Percentiles rank a stretch among this genome's conserved stretches.
Evolutionary conservation across 2,329 filamentous ascomycete genomes (phyloP).

Genomic region (Neofusicoccum umdonicola): DNA sequence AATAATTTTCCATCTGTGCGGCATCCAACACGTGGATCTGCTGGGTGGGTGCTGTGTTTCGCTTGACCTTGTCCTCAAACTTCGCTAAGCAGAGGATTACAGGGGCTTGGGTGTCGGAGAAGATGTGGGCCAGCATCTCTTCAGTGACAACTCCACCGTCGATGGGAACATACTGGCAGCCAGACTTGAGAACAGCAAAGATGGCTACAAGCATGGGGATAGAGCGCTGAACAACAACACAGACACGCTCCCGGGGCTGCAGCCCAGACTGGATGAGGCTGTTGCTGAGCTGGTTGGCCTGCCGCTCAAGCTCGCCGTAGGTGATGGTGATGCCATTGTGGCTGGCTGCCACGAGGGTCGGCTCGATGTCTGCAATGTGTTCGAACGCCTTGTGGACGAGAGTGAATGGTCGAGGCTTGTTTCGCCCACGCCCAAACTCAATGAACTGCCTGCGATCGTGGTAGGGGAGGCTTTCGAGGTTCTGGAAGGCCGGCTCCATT

Average conservation of each 20-base stretch:
- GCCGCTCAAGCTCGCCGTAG: not conserved
- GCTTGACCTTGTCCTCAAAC: slow-evolving; percentile 29
- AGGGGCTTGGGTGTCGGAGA: slow-evolving; percentile 46
- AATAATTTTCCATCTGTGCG: slow-evolving; percentile 19
- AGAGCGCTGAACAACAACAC: slow-evolving; percentile 38
- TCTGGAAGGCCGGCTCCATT: slow-evolving; percentile 5
- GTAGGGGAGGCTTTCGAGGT: not conserved
- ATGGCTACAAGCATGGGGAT: slow-evolving; percentile 35
- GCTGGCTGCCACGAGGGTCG: not conserved
- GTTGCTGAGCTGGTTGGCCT: not conserved
- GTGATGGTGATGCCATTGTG: not conserved
- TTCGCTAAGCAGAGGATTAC: slow-evolving; percentile 49
- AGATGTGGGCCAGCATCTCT: slow-evolving; percentile 44
- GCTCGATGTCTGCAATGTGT: not conserved
- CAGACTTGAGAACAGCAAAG: slow-evolving; percentile 36
- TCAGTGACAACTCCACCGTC: not conserved
- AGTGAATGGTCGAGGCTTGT: not conserved
- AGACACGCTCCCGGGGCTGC: slow-evolving; percentile 20
- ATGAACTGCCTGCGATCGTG: not conserved
- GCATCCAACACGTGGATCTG: not conserved
- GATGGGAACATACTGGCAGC: slow-evolving; percentile 18
- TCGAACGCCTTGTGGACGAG: slow-evolving; percentile 6
- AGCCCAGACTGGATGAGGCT: not conserved
- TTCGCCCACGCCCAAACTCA: not conserved
- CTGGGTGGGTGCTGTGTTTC: slow-evolving; percentile 17